These are phyloP conservation scores for Starmerella sp. DNA, from an alignment of 805 yeast species.

Conservation along the genomic window DNA sequence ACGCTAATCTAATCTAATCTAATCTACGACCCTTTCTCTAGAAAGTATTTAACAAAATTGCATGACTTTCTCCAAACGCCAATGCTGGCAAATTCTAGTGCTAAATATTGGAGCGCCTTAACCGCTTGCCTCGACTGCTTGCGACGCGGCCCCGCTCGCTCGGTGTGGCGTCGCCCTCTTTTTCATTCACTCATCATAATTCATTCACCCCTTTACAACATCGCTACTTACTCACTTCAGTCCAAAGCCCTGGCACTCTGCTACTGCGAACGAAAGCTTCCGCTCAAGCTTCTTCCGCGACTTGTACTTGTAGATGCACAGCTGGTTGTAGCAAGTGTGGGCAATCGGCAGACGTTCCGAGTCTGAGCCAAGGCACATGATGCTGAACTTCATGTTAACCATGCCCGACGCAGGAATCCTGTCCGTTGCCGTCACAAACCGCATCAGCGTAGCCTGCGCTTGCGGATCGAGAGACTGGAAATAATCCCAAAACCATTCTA, in stretches of 20 bases:
- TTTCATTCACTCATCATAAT: neutral
- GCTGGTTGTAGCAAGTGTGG: slow-evolving; percentile 90
- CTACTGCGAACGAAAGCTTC: slow-evolving; percentile 58
- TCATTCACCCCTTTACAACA: neutral
- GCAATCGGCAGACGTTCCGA: slow-evolving; percentile 61
- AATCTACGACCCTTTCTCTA: neutral
- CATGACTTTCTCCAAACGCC: too few species aligned
- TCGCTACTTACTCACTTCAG: slow-evolving; percentile 34
- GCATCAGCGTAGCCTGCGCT: slow-evolving; percentile 52
- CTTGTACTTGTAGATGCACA: slow-evolving; percentile 60
- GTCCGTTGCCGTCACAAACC: slow-evolving; percentile 83
- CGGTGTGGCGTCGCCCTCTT: too few species aligned
- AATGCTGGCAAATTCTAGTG: too few species aligned
- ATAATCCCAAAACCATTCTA: slow-evolving; percentile 84
- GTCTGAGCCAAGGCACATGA: slow-evolving; percentile 44
- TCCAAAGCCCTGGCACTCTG: slow-evolving; percentile 81
- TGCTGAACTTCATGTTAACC: slow-evolving; percentile 58
- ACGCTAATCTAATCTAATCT: neutral
- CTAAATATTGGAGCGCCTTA: too few species aligned
- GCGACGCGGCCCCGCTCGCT: too few species aligned
- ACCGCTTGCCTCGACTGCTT: too few species aligned
- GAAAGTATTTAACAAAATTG: too few species aligned
- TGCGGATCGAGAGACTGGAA: slow-evolving; percentile 36
- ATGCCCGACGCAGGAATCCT: slow-evolving; percentile 89
- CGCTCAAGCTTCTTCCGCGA: slow-evolving; percentile 41